These are phyloP conservation scores for Mycena kentingensis DNA, from an alignment of 768 basidiomycete genomes.

Conservation along the genomic window DNA sequence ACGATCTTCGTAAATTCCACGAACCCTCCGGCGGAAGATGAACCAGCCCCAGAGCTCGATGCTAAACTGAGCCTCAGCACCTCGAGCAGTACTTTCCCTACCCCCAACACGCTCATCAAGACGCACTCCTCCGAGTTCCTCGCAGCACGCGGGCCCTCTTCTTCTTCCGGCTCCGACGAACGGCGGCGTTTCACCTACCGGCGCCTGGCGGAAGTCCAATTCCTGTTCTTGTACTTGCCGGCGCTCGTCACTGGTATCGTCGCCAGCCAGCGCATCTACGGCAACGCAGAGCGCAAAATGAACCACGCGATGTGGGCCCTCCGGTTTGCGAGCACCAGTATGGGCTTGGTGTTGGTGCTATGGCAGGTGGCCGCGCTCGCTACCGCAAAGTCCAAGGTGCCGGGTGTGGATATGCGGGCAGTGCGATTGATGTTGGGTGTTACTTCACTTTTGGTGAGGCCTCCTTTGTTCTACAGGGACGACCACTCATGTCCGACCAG, in stretches of 20 bases:
- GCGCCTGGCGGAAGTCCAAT: conserved; percentile 25
- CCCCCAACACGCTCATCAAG: background rate
- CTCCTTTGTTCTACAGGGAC: background rate
- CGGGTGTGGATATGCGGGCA: conserved; percentile 25
- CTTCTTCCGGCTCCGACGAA: conserved; percentile 26
- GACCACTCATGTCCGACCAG: conserved; percentile 8
- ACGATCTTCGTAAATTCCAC: background rate
- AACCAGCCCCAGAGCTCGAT: background rate
- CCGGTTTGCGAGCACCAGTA: conserved; percentile 32
- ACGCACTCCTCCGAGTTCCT: background rate
- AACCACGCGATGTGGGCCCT: conserved; percentile 24
- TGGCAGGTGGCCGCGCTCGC: conserved; percentile 21
- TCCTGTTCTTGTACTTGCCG: conserved; percentile 23
- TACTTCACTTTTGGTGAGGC: conserved; percentile 27
- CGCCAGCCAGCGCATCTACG: conserved; percentile 25
- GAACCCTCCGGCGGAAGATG: conserved; percentile 9
- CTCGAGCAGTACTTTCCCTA: background rate
- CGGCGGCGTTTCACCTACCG: conserved; percentile 33
- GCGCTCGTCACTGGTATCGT: conserved; percentile 28
- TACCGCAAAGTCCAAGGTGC: conserved; percentile 26
- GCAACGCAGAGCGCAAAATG: conserved; percentile 16
- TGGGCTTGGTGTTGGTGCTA: conserved; percentile 29
- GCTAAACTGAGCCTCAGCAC: no score
- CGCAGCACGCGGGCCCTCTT: background rate
- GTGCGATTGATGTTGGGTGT: conserved; percentile 23